These are phyloP conservation scores for Penicillium brasilianum DNA, from an alignment of 2,329 filamentous ascomycete genomes.

Conservation along the genomic window DNA sequence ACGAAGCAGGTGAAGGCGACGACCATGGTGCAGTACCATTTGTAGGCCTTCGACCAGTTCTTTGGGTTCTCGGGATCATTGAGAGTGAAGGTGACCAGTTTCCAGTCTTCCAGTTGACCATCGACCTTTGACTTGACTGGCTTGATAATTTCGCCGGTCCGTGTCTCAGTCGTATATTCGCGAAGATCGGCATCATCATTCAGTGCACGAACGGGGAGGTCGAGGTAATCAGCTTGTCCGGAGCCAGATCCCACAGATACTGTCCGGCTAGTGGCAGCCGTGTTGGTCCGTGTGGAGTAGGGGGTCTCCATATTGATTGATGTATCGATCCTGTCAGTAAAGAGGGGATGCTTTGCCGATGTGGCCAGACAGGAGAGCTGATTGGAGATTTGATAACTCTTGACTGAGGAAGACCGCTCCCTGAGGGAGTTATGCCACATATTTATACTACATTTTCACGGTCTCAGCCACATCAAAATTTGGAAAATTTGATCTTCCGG, in stretches of 20 bases:
- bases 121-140: slow-evolving; percentile 60
- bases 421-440: slow-evolving; percentile 1
- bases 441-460: slow-evolving; percentile 23
- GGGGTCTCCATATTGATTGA: slow-evolving; percentile 26
- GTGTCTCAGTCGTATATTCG: slow-evolving; percentile 70
- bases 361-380: slow-evolving; percentile 7
- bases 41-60: slow-evolving; percentile 78
- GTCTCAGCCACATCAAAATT: slow-evolving; percentile 1
- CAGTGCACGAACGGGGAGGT: slow-evolving; percentile 70
- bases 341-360: neutral
- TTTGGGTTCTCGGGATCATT: slow-evolving; percentile 80
- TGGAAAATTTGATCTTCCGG: neutral
- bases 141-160: slow-evolving; percentile 65
- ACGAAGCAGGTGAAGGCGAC: slow-evolving; percentile 78
- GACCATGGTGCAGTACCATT: slow-evolving; percentile 86
- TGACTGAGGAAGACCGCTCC: neutral
- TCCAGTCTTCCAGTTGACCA: slow-evolving; percentile 59
- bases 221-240: slow-evolving; percentile 50
- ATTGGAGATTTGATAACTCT: neutral
- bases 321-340: slow-evolving; percentile 3
- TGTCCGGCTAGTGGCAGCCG: slow-evolving; percentile 31
- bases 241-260: slow-evolving; percentile 30
- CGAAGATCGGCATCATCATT: slow-evolving; percentile 64
- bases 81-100: slow-evolving; percentile 72
- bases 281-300: slow-evolving; percentile 16